phyloP scores from a whole-genome alignment of 306 rosid species.

The Pyrus betulifolia region DNA sequence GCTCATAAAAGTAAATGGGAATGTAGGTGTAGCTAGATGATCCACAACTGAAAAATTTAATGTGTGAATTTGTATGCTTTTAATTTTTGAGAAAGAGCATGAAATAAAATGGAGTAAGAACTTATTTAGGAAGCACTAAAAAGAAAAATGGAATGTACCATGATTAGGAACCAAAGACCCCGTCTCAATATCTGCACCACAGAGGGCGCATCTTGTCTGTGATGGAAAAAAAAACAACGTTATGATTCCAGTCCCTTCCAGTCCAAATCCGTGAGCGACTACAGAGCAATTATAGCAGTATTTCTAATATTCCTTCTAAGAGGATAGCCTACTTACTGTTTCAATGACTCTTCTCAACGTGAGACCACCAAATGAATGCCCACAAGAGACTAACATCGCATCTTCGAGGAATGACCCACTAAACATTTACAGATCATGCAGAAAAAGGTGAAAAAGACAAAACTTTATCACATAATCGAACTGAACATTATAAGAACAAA shows the following conservation, averaged over 20 bases:
- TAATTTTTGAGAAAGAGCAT: neutral
- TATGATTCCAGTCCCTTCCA: too few relatives aligned
- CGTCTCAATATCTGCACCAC: conserved; percentile 72
- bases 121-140: neutral
- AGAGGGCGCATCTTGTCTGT: conserved; percentile 89
- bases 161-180: conserved; percentile 72
- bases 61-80: neutral
- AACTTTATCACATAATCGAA: conserved; percentile 12
- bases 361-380: conserved; percentile 97
- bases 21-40: neutral
- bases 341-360: conserved; percentile 90
- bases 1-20: neutral
- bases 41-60: neutral
- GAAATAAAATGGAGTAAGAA: neutral
- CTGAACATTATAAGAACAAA: neutral
- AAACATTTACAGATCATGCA: conserved; percentile 11
- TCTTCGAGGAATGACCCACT: conserved; percentile 95
- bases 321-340: conserved; percentile 49
- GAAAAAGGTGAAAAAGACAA: conserved; percentile 1
- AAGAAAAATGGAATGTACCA: conserved; percentile 42
- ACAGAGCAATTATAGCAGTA: neutral
- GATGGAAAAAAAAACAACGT: conserved; percentile 18
- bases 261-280: neutral
- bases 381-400: conserved; percentile 89
- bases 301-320: neutral